Evolutionary conservation across 139 green algal species (phyloP), one percentile per base, ranked within the genome.

Genomic region (Chlamydomonas sp.): DNA sequence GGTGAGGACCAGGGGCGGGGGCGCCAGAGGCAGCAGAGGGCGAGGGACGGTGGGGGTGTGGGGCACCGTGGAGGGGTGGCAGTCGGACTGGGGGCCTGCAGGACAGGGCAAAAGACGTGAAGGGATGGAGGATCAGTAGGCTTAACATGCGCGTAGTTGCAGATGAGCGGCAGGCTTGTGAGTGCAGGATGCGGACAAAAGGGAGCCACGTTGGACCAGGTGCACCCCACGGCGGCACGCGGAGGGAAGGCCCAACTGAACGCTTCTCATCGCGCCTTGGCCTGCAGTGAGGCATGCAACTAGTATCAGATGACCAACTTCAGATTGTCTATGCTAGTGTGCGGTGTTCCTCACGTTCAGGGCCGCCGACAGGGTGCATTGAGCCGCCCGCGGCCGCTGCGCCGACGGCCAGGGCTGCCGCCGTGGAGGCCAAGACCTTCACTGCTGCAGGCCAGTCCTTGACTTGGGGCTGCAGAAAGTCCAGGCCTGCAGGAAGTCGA

Each of bases 401-500:
- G 31, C 31, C 31, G 31, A 80, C 61, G 9, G 72, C 61, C 5
- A 87, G 58, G n/a, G 82, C 72, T 10, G 62, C 4, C 2, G 82
- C 82, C 10, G 82, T 75, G 0, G 64, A 1, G 2, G 82, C 15
- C 14, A 87, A 15, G 10, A 62, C 63, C 4, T 3, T 1, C 67
- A 80, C 72, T 4, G 82, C 72, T 10, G 62, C 8, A 2, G 79
- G 12, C 82, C 82, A 87, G 72, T 87, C 61, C 1, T 87, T 6
- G 3, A 87, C 82, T 8, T 63, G 18, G 14, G 8, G 59, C 1
- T 62, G 72, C 10, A 87, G 20, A 5, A 74, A 72, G 12, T 87
- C 61, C 71, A 87, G 72, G 16, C 82, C 82, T 87, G 60, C 15
- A 60, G 1, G 17, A 18, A 4, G 68, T 69, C 1, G 75, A 7